Conservation (phyloP, 176 grass and related monocot species). For the Alloteropsis semialata region DNA sequence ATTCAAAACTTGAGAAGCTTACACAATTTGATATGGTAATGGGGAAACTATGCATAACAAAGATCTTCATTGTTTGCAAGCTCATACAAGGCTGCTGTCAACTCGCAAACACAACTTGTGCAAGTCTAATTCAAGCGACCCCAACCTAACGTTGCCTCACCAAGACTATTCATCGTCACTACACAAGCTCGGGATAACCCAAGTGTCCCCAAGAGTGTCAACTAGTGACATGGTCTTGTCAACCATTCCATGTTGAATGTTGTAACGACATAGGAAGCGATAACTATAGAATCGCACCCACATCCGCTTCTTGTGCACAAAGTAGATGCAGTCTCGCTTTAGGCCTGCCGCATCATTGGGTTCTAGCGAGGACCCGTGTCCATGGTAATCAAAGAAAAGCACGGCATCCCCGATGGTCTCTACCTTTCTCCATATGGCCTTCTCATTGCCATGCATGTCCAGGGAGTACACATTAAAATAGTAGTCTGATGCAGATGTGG, state of each 20-base stretch:
- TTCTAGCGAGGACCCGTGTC: slow-evolving; percentile 6
- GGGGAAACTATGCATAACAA: too few species aligned
- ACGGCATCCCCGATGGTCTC: slow-evolving; percentile 11
- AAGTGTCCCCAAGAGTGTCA: neutral
- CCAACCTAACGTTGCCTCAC: too few species aligned
- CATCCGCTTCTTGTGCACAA: neutral
- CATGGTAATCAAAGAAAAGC: slow-evolving; percentile 38
- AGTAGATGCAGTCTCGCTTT: slow-evolving; percentile 15
- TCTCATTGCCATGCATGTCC: neutral
- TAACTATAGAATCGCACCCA: neutral
- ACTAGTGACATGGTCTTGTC: neutral
- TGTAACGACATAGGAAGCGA: slow-evolving; percentile 3
- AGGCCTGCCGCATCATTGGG: slow-evolving; percentile 15
- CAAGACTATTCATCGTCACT: neutral
- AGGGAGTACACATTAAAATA: slow-evolving; percentile 29
- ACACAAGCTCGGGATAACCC: slow-evolving; percentile 1
- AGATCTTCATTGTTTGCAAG: too few species aligned
- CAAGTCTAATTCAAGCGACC: too few species aligned
- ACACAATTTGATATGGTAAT: neutral
- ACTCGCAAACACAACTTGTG: too few species aligned
- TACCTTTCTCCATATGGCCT: slow-evolving; percentile 15
- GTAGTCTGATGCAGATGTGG: neutral
- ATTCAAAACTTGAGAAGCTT: neutral
- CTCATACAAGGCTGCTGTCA: neutral
- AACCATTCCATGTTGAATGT: neutral